Evolutionary conservation across 768 basidiomycete genomes (phyloP), one percentile per base, ranked within the genome.

Genomic region (Obba rivulosa): DNA sequence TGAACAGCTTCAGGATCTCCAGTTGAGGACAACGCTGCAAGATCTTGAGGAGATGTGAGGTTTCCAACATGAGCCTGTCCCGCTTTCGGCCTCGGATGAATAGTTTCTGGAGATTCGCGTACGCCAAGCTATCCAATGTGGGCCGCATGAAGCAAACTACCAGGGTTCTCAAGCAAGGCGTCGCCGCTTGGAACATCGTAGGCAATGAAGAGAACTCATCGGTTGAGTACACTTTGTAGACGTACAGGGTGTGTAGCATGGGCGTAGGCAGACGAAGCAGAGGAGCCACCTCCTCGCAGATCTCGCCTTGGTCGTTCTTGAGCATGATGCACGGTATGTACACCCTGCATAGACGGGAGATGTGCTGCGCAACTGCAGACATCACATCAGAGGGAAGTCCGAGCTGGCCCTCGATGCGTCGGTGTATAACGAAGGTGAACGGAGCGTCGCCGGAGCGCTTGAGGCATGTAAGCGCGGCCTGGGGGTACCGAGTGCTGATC

Each of bases 391-490:
- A 42, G n/a, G 55, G 45, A 17, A 49, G 42, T 46, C 49, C 13
- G 44, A 20, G 34, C 41, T 53, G 1, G 56, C 51, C 8, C 40
- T 35, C 23, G 34, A 16, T 14, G 50, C 54, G 18, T 61, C 50
- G n/a, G 58, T 31, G 28, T 7, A 31, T 31, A 5, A 31, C 51
- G 36, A 63, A 45, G 25, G 57, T 54, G n/a, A 63, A 39, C 1
- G 58, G 57, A 2, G 62, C 58, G 37, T 63, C 60, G 3, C 21
- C 41, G 4, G 62, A 61, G n/a, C 60, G 58, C 45, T 59, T 56
- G 17, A 63, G 44, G 34, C 60, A 61, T 0, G 60, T 43, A 35
- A 57, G 34, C 1, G 60, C 60, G 11, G 58, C 55, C 7, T 54
- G 44, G n/a, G 57, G 57, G 25, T 52, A 60, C 9, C 53, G 55